Base-by-base conservation (phyloP, 306 rosid species). In the Mucuna pruriens region DNA sequence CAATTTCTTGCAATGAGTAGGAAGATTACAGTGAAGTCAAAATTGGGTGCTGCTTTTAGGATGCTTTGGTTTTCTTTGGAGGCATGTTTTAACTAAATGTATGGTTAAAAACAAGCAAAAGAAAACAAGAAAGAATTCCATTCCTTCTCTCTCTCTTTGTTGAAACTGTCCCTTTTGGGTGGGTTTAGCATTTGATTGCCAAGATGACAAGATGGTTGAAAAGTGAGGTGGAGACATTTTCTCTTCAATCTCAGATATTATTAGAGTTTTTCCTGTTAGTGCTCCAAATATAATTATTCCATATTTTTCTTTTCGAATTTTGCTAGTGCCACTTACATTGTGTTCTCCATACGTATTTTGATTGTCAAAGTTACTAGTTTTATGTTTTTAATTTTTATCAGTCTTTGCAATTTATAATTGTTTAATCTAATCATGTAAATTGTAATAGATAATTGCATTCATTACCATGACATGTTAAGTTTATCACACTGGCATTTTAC, bases 11-110 rank as follows among this genome's bases (percentile, higher is more conserved):
- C 61, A 58, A 79, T 45, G 68, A 83, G 55, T 54, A 39, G 17
- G 71, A 75, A 63, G 87, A 74, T 55, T 80, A 71, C 49, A 62
- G 73, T 39, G 49, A 64, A 68, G 81, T 84, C 88, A 68, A 79
- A 31, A 79, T 78, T 81, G 65, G 58, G 46, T 55, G 64, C 82
- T 49, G 72, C 87, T 83, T 85, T 85, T 79, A 79, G 85, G 88
- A 80, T 82, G 88, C 85, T 77, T 79, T 73, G n/a, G 83, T 76
- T 75, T 82, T 84, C 85, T 74, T 71, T 76, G 29, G 91, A 84
- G 69, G 38, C 40, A 33, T 75, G 70, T 83, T 73, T 85, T 74
- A 79, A 15, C 58, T n/a, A 40, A 57, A 25, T 0, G 26, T 70
- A 38, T 15, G 48, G 52, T n/a, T 46, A 25, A 45, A 86, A 75